phyloP scores from a whole-genome alignment of 805 yeast genomes.

The Candida namnaoensis region DNA sequence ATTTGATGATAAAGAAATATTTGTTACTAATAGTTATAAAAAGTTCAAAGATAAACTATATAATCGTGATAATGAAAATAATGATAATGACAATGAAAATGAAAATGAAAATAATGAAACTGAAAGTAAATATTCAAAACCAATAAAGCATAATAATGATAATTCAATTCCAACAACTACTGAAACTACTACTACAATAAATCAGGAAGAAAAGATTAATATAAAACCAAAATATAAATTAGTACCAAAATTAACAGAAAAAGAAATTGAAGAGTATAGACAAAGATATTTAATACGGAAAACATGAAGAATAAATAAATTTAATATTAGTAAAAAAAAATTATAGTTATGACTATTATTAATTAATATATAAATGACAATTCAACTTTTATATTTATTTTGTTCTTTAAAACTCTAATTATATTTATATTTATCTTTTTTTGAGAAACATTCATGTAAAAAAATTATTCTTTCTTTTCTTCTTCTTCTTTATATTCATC shows the following conservation, averaged over 20 bases:
- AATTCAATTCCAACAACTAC: not conserved
- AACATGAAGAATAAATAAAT: not conserved
- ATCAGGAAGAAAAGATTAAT: slow-evolving; percentile 5
- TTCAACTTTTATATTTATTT: too few relatives aligned
- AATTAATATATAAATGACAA: too few relatives aligned
- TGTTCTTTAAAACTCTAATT: too few relatives aligned
- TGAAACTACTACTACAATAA: not conserved
- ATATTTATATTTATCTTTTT: too few relatives aligned
- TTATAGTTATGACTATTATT: too few relatives aligned
- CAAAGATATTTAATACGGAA: slow-evolving; percentile 9
- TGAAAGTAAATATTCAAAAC: not conserved
- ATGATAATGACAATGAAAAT: not conserved
- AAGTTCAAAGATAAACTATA: slow-evolving; percentile 24
- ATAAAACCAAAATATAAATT: slow-evolving; percentile 5
- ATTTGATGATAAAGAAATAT: slow-evolving; percentile 30
- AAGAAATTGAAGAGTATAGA: slow-evolving; percentile 7
- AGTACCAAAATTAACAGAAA: slow-evolving; percentile 9
- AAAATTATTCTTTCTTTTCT: not conserved
- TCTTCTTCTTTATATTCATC: slow-evolving; percentile 1
- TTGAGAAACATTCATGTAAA: too few relatives aligned
- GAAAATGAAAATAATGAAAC: not conserved
- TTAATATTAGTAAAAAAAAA: too few relatives aligned
- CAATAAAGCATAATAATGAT: not conserved
- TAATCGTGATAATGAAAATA: not conserved
- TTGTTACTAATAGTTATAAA: slow-evolving; percentile 40